Evolutionary conservation across 2,329 filamentous ascomycete species (phyloP).

Genomic region (Pezicula carpinea): DNA sequence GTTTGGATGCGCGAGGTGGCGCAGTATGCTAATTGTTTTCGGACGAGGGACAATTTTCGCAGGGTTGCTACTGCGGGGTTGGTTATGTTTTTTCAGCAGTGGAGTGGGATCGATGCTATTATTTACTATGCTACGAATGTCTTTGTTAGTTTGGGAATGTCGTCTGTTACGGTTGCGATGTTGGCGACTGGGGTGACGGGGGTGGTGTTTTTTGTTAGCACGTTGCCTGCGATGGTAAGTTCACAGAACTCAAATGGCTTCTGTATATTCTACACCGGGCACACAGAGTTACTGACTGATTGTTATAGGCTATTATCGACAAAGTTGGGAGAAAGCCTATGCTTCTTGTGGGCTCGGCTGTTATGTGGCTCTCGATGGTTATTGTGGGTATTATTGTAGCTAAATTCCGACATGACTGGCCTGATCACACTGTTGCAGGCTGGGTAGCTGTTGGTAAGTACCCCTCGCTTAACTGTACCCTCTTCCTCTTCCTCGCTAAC

Average conservation of each 20-base stretch:
- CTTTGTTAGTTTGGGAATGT: conserved; percentile 59
- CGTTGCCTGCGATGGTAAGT: conserved; percentile 30
- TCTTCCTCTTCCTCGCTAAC: not conserved
- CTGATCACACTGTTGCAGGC: conserved; percentile 30
- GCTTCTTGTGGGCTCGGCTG: conserved; percentile 31
- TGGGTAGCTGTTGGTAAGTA: conserved; percentile 32
- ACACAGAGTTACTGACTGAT: conserved; percentile 35
- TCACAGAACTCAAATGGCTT: not conserved
- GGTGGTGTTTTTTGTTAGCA: conserved; percentile 41
- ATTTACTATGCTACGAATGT: conserved; percentile 55
- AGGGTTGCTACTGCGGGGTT: conserved; percentile 38
- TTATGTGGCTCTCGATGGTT: conserved; percentile 36
- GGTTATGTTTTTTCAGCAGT: conserved; percentile 45
- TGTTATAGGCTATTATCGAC: conserved; percentile 45
- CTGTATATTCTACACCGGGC: not conserved
- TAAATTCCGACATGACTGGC: conserved; percentile 34
- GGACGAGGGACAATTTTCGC: conserved; percentile 45
- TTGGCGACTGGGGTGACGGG: conserved; percentile 60
- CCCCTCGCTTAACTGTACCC: not conserved
- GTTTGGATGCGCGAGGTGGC: conserved; percentile 41
- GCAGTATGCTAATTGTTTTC: conserved; percentile 43
- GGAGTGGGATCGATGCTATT: conserved; percentile 38
- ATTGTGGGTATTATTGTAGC: conserved; percentile 37
- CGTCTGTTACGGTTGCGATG: conserved; percentile 52
- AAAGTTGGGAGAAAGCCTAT: conserved; percentile 37